Conservation (phyloP, 2,329 filamentous ascomycete genomes). For the Sclerotinia minor region DNA sequence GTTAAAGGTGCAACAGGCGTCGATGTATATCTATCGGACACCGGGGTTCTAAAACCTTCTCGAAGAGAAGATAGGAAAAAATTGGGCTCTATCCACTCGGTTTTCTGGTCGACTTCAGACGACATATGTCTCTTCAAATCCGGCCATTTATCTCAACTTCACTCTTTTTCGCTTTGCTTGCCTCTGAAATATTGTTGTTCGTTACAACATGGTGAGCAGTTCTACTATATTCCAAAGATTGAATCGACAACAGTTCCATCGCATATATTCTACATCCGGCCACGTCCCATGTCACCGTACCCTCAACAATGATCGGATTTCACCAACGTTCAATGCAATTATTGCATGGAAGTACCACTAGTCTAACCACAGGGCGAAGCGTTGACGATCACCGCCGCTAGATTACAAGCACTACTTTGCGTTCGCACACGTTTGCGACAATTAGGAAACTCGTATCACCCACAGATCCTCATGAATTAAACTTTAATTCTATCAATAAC, state of each 20-base stretch:
- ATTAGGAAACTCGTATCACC: background rate
- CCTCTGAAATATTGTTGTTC: background rate
- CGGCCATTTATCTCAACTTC: background rate
- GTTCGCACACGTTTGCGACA: background rate
- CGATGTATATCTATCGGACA: background rate
- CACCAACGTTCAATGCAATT: slow-evolving; percentile 1
- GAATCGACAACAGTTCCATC: background rate
- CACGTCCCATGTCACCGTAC: slow-evolving; percentile 1
- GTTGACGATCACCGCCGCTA: background rate
- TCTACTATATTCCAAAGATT: background rate
- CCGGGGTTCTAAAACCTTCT: background rate
- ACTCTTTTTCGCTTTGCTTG: background rate
- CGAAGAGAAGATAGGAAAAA: background rate
- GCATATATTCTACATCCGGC: background rate
- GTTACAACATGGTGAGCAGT: background rate
- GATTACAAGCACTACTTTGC: background rate
- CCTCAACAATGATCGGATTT: background rate
- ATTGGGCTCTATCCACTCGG: background rate
- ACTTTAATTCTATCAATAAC: slow-evolving; percentile 12
- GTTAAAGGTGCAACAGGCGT: background rate
- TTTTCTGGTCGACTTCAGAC: background rate
- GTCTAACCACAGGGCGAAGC: background rate
- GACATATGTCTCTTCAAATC: background rate
- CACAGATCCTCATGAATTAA: slow-evolving; percentile 2
- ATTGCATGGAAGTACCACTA: background rate